Evolutionary conservation across 768 basidiomycete genomes (phyloP).

Genomic region (Sporobolomyces roseus): DNA sequence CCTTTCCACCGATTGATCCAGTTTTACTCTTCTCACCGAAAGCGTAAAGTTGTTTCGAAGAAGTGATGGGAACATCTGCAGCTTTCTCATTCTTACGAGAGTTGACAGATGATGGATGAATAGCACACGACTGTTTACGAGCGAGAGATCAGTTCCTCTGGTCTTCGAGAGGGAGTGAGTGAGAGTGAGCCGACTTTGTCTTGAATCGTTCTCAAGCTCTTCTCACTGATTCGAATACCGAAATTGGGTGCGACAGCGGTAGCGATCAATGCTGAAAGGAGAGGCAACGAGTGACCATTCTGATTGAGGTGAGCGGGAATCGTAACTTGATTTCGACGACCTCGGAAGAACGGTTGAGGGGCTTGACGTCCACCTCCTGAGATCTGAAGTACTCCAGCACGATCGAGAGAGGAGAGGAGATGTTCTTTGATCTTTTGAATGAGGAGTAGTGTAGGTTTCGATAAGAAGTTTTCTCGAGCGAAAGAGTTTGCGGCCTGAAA

Average conservation of each 20-base stretch:
- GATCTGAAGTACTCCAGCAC: conserved; percentile 74
- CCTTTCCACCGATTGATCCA: conserved; percentile 36
- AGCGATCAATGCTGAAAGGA: conserved; percentile 77
- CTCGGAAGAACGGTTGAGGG: conserved; percentile 24
- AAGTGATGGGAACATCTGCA: conserved; percentile 47
- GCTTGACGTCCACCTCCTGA: conserved; percentile 61
- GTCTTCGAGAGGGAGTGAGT: neutral
- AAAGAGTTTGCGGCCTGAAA: conserved; percentile 63
- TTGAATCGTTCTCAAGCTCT: conserved; percentile 63
- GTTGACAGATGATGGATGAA: conserved; percentile 85
- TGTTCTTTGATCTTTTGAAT: conserved; percentile 77
- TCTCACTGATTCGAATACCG: conserved; percentile 68
- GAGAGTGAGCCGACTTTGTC: conserved; percentile 65
- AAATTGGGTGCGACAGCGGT: conserved; percentile 87
- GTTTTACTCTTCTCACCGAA: conserved; percentile 81
- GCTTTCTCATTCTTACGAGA: conserved; percentile 57
- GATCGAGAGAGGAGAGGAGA: conserved; percentile 68
- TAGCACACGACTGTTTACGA: conserved; percentile 60
- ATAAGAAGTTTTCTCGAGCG: conserved; percentile 78
- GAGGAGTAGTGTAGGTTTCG: conserved; percentile 73
- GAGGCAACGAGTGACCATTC: conserved; percentile 68
- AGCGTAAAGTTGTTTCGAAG: conserved; percentile 71
- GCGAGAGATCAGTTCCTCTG: neutral
- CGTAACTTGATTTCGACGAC: conserved; percentile 30
- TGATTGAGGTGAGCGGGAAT: conserved; percentile 67